Base-by-base conservation (phyloP, 108 stramenopile genomes). In the Cylindrotheca fusiformis region DNA sequence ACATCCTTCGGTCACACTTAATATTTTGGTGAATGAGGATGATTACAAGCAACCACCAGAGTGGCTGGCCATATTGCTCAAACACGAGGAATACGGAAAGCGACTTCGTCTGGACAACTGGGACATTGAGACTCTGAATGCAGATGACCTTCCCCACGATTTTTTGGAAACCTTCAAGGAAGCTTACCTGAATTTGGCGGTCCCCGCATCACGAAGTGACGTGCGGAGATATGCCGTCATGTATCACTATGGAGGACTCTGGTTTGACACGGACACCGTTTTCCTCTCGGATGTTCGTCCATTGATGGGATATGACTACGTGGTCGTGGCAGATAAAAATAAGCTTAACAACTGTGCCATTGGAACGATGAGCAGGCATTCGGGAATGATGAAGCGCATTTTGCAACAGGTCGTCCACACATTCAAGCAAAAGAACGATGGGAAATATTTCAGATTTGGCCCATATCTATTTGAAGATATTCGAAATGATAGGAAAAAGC, bases 361-460 rank as follows among this genome's bases (percentile, higher is more conserved):
- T n/a, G 50, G 50, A n/a, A 22, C 50, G 5, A 5, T 5, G 18
- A 8, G n/a, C 10, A 6, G 21, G 5, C 50, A 51, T 21, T 51
- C 50, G 20, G 21, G 5, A 51, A 21, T 51, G 18, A 51, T 51
- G 50, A 51, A 22, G 21, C 18, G 50, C 5, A 51, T 51, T 19
- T 21, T 51, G 6, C 20, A 51, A 17, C 50, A 51, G 6, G 50
- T 22, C 14, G 50, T 51, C 18, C 5, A 51, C 5, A n/a, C 21
- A 5, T 51, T n/a, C 20, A n/a, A 51, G 50, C 5, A 51, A 8
- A 51, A 51, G 20, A 51, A 51, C n/a, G 50, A 51, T n/a, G 50
- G 50, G n/a, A 22, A n/a, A 19, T 51, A 51, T 22, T 51, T n/a
- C 20, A 6, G 50, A 51, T 51, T 51, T 51, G 50, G 20, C 5